Percentiles rank a stretch among this genome's conserved stretches.
These are phyloP conservation scores for Colletotrichum neosansevieriae DNA, from an alignment of 2,329 filamentous ascomycete species.

Conservation along the genomic window DNA sequence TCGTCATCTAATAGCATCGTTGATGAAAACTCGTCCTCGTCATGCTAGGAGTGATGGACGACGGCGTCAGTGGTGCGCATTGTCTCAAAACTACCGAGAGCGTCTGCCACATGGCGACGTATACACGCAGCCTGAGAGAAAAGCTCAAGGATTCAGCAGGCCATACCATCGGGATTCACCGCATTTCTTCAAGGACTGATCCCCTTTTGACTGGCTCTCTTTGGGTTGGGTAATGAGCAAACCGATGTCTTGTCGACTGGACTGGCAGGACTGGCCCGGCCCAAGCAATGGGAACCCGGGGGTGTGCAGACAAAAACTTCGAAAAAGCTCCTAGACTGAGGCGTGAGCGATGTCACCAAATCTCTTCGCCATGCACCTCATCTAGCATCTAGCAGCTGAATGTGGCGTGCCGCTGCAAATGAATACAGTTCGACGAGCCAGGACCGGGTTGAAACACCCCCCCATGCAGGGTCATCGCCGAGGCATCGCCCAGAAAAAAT, in stretches of 20 bases:
- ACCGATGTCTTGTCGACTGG: neutral
- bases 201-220: neutral
- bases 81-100: neutral
- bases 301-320: constrained; percentile 5
- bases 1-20: too few species aligned
- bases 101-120: too few species aligned
- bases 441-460: neutral
- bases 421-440: neutral
- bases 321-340: constrained; percentile 16
- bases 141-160: neutral
- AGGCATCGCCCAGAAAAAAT: constrained; percentile 17
- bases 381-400: neutral
- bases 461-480: constrained; percentile 3
- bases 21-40: too few species aligned
- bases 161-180: neutral
- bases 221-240: neutral
- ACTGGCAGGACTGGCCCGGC: neutral
- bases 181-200: too few species aligned
- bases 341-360: neutral
- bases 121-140: neutral
- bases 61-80: too few species aligned
- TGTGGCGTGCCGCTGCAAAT: constrained; percentile 2
- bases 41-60: too few species aligned
- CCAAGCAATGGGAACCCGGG: constrained; percentile 3
- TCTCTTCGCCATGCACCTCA: constrained; percentile 7